A percentile compares a stretch with the other conserved stretches of the same genome.
These are phyloP conservation scores for Amanita inopinata DNA, from an alignment of 768 basidiomycete species.

Conservation along the genomic window DNA sequence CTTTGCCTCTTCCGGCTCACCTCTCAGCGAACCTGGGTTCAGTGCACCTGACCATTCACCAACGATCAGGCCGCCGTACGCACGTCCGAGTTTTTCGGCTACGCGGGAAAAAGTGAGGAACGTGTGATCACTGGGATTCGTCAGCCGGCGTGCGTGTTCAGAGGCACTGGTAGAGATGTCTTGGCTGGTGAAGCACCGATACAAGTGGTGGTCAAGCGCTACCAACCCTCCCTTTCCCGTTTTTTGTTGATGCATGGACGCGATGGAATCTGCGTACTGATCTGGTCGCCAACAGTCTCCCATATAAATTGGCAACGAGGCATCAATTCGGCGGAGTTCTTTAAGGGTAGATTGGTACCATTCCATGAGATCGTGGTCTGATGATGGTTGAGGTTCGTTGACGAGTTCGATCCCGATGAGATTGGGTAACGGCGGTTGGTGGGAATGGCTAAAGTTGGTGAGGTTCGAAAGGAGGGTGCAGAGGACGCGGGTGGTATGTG, in stretches of 20 bases:
- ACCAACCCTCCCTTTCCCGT: constrained; percentile 31
- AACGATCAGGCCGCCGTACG: constrained; percentile 41
- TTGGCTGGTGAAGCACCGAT: constrained; percentile 62
- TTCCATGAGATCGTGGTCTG: constrained; percentile 38
- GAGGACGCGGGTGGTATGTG: constrained; percentile 40
- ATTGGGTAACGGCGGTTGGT: constrained; percentile 33
- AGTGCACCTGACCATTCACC: constrained; percentile 78
- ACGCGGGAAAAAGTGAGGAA: constrained; percentile 28
- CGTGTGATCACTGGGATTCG: constrained; percentile 27
- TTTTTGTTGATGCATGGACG: too few species aligned
- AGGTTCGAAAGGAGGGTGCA: constrained; percentile 28
- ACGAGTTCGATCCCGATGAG: constrained; percentile 51
- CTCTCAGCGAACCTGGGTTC: constrained; percentile 48
- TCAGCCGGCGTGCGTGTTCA: constrained; percentile 42
- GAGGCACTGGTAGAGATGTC: constrained; percentile 46
- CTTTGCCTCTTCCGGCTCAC: constrained; percentile 26
- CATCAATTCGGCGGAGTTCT: constrained; percentile 39
- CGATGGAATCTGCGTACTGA: constrained; percentile 49
- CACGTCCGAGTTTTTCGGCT: constrained; percentile 23
- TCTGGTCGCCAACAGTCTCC: constrained; percentile 70
- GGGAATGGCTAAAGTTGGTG: constrained; percentile 15
- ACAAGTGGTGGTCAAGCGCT: constrained; percentile 75
- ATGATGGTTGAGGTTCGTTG: constrained; percentile 47
- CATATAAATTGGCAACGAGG: constrained; percentile 59
- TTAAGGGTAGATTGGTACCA: constrained; percentile 59